A percentile compares a stretch with the other conserved stretches of the same genome.
Evolutionary conservation across 2,329 filamentous ascomycete species (phyloP).

Genomic region (Calonectria pauciramosa): DNA sequence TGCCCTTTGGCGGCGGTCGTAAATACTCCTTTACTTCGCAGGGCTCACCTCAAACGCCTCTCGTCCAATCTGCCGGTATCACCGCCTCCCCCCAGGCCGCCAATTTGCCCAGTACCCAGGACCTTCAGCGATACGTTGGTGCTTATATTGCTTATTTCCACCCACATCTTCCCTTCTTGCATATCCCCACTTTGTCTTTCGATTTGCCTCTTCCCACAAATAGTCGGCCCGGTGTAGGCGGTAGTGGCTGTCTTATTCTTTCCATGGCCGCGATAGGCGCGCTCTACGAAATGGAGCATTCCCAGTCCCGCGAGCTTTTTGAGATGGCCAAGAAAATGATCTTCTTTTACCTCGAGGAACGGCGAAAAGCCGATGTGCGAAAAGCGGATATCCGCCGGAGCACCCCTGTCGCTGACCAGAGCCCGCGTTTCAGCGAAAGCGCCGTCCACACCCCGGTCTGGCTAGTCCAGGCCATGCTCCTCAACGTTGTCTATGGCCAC

Average conservation of each 20-base stretch:
- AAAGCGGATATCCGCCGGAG: conserved; percentile 71
- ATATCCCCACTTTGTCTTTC: conserved; percentile 92
- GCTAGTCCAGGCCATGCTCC: conserved; percentile 96
- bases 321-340: conserved; percentile 97
- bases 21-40: conserved; percentile 74
- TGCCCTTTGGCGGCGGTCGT: conserved; percentile 68
- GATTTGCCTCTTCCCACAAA: conserved; percentile 80
- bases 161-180: conserved; percentile 93
- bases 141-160: conserved; percentile 95
- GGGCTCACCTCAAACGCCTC: conserved; percentile 68
- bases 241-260: conserved; percentile 86
- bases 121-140: conserved; percentile 90
- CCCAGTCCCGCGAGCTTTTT: conserved; percentile 86
- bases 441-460: conserved; percentile 86
- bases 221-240: conserved; percentile 74
- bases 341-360: conserved; percentile 90
- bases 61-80: conserved; percentile 62
- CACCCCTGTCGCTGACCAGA: conserved; percentile 61
- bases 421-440: conserved; percentile 67
- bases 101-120: conserved; percentile 82
- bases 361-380: conserved; percentile 85
- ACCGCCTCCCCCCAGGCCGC: conserved; percentile 65
- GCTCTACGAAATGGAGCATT: conserved; percentile 87
- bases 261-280: conserved; percentile 86
- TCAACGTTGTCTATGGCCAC: conserved; percentile 96